Evolutionary conservation across 768 basidiomycete genomes (phyloP).

Genomic region (Leccinum subgranulosum): DNA sequence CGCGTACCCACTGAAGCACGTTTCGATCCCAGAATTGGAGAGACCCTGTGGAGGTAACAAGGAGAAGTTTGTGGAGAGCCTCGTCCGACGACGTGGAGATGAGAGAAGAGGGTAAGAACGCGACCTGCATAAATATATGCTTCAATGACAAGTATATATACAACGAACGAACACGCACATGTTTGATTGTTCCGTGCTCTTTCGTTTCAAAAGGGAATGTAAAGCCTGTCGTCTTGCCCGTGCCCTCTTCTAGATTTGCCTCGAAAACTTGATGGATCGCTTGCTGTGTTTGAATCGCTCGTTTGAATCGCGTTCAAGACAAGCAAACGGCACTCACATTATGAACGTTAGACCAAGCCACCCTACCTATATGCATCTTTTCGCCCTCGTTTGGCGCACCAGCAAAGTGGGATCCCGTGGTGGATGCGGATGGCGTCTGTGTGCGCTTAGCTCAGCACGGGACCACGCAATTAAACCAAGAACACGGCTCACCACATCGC

Average conservation of each 20-base stretch:
- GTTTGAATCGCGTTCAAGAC: not conserved
- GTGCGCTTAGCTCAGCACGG: not conserved
- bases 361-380: constrained; percentile 53
- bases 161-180: constrained; percentile 43
- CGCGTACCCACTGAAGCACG: constrained; percentile 67
- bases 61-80: constrained; percentile 38
- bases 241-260: constrained; percentile 43
- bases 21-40: constrained; percentile 71
- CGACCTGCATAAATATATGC: constrained; percentile 36
- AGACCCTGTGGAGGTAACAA: constrained; percentile 75
- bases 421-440: constrained; percentile 41
- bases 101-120: constrained; percentile 48
- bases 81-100: constrained; percentile 30
- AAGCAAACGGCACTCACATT: constrained; percentile 40
- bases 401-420: constrained; percentile 51
- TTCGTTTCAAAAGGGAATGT: constrained; percentile 64
- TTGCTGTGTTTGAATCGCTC: constrained; percentile 37
- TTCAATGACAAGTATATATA: not conserved
- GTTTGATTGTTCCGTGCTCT: constrained; percentile 63
- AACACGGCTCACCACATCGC: constrained; percentile 42
- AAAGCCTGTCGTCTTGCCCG: constrained; percentile 48
- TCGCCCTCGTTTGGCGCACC: constrained; percentile 53
- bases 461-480: not conserved
- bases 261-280: constrained; percentile 52
- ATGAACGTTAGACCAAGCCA: constrained; percentile 61